Evolutionary conservation across 768 basidiomycete species (phyloP).

Genomic region (Podaxis sp.): DNA sequence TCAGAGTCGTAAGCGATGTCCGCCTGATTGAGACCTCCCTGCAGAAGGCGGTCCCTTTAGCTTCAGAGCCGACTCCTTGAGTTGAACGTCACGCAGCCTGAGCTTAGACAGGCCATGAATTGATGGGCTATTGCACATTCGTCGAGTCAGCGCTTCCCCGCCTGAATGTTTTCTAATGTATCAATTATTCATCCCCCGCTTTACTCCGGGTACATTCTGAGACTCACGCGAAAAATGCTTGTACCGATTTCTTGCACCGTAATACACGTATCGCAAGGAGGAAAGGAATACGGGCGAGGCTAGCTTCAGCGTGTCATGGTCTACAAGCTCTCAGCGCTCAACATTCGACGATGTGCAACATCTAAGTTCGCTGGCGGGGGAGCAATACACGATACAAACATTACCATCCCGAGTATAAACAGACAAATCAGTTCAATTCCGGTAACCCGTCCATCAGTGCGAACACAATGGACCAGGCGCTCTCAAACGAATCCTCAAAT

Average conservation of each 20-base stretch:
- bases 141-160: background rate
- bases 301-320: no score
- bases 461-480: conserved; percentile 13
- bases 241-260: no score
- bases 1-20: background rate
- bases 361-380: no score
- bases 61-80: background rate
- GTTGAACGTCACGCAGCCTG: background rate
- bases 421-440: background rate
- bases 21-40: background rate
- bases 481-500: conserved; percentile 5
- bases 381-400: no score
- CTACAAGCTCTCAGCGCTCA: no score
- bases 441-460: background rate
- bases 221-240: no score
- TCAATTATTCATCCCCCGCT: no score
- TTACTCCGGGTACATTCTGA: no score
- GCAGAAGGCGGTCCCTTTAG: background rate
- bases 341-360: no score
- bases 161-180: no score
- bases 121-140: background rate
- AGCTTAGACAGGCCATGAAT: background rate
- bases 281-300: no score
- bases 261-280: no score
- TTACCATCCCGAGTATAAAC: background rate